Percentiles rank a stretch among this genome's conserved stretches.
phyloP scores from a whole-genome alignment of 228 moss, liverwort and hornwort species.

The Sphagnum fallax region DNA sequence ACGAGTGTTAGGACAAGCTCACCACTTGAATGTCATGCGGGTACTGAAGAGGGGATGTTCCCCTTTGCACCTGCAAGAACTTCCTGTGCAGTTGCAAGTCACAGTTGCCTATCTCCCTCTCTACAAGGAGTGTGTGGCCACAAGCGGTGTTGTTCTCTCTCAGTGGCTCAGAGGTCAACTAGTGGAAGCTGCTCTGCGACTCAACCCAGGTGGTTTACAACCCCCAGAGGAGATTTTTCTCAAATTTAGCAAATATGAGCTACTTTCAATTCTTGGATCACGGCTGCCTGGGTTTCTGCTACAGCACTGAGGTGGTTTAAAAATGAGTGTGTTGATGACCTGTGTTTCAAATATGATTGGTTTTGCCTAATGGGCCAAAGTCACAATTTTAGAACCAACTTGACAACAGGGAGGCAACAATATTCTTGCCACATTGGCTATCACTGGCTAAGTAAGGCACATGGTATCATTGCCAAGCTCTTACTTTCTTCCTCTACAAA shows the following conservation, averaged over 20 bases:
- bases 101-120: slow-evolving; percentile 89
- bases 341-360: neutral
- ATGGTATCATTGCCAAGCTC: too few species aligned
- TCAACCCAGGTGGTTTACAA: slow-evolving; percentile 34
- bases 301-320: slow-evolving; percentile 36
- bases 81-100: slow-evolving; percentile 87
- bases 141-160: slow-evolving; percentile 82
- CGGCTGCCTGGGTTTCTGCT: slow-evolving; percentile 83
- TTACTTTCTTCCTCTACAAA: too few species aligned
- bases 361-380: too few species aligned
- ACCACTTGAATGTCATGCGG: slow-evolving; percentile 94
- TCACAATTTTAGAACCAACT: too few species aligned
- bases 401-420: too few species aligned
- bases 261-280: slow-evolving; percentile 73
- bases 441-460: too few species aligned
- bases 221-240: slow-evolving; percentile 51
- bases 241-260: slow-evolving; percentile 58
- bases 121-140: slow-evolving; percentile 76
- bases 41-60: slow-evolving; percentile 78
- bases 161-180: slow-evolving; percentile 97
- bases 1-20: slow-evolving; percentile 67
- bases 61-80: slow-evolving; percentile 90
- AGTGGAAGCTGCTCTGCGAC: slow-evolving; percentile 75
- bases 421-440: too few species aligned
- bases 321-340: neutral